phyloP scores from a whole-genome alignment of 306 rosid species.

The Morella rubra region DNA sequence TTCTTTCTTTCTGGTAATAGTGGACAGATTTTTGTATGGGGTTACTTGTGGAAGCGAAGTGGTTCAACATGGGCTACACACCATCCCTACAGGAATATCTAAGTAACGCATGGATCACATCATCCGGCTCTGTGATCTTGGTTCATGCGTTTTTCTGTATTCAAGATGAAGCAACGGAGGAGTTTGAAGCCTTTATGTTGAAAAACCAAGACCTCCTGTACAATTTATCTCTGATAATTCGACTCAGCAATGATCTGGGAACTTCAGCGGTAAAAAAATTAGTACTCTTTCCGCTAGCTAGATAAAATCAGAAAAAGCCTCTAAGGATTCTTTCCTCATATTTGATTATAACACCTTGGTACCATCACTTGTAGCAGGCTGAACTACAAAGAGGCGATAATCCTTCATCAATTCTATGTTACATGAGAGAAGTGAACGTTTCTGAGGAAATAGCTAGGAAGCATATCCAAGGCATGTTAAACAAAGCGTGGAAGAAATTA shows the following conservation, averaged over 20 bases:
- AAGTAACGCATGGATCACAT: constrained; percentile 55
- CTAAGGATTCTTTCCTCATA: too few species aligned
- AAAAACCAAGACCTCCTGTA: constrained; percentile 24
- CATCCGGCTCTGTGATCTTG: constrained; percentile 48
- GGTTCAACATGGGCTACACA: constrained; percentile 26
- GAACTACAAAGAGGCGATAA: constrained; percentile 65
- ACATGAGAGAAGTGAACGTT: constrained; percentile 42
- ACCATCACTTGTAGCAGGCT: constrained; percentile 29
- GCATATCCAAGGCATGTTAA: constrained; percentile 14
- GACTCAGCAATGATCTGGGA: constrained; percentile 38
- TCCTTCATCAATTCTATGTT: constrained; percentile 50
- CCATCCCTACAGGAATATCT: constrained; percentile 56
- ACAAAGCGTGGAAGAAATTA: too few species aligned
- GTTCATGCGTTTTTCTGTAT: constrained; percentile 40
- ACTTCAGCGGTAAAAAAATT: constrained; percentile 36
- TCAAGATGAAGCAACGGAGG: constrained; percentile 14
- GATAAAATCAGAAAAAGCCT: constrained; percentile 16
- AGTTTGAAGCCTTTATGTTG: constrained; percentile 20
- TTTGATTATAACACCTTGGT: neutral
- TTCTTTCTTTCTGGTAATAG: neutral
- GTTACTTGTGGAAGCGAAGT: neutral
- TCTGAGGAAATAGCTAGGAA: constrained; percentile 47
- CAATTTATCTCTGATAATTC: constrained; percentile 35
- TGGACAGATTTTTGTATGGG: neutral
- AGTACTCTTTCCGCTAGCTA: constrained; percentile 51